Conservation (phyloP, 768 basidiomycete genomes). For the Panaeolus cyanescens region DNA sequence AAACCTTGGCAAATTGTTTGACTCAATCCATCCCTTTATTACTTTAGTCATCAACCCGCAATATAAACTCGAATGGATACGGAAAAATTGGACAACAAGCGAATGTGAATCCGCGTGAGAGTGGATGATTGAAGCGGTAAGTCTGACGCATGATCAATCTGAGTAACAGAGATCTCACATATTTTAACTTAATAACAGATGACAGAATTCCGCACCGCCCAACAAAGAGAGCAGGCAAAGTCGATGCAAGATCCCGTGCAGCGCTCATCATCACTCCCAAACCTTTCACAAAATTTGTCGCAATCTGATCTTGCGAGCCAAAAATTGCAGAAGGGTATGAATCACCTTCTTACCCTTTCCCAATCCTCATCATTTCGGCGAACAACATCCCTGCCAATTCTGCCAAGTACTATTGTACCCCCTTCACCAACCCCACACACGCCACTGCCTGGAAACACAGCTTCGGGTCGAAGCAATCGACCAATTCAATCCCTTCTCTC, state of each 20-base stretch:
- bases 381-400: not conserved
- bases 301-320: not conserved
- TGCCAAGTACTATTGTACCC: not conserved
- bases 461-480: not conserved
- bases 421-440: not conserved
- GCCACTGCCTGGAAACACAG: not conserved
- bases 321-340: not conserved
- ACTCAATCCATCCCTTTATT: not conserved
- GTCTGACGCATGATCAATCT: not conserved
- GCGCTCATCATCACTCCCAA: not conserved
- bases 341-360: constrained; percentile 1
- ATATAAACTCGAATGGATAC: constrained; percentile 3
- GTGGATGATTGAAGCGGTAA: constrained; percentile 7
- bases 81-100: not conserved
- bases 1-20: not conserved
- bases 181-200: too few relatives aligned
- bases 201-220: constrained; percentile 1
- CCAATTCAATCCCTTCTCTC: too few relatives aligned
- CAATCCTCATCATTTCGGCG: not conserved
- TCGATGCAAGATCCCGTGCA: not conserved
- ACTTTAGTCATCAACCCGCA: constrained; percentile 3
- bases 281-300: not conserved
- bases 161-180: not conserved
- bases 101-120: not conserved
- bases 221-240: not conserved